Evolutionary conservation across 202 grass and related monocot genomes (phyloP).

Genomic region (Carex arenaria): DNA sequence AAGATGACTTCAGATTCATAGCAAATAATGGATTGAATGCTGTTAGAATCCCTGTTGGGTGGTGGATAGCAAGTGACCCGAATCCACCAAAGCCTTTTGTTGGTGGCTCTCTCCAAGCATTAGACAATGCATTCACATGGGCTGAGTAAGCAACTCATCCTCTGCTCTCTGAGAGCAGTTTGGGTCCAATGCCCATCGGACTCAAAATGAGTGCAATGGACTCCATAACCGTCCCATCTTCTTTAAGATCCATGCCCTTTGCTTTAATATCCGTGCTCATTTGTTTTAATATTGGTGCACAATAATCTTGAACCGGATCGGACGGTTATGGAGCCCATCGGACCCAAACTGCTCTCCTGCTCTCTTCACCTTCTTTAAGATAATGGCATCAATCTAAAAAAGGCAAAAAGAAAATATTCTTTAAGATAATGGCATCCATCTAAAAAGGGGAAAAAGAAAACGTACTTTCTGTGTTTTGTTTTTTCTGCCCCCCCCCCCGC

Average conservation of each 20-base stretch:
- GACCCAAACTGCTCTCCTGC: too few species aligned
- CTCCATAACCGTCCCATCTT: too few species aligned
- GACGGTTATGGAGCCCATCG: too few species aligned
- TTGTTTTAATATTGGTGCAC: too few species aligned
- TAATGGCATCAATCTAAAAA: background rate
- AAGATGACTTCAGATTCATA: slow-evolving; percentile 62
- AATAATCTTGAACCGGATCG: too few species aligned
- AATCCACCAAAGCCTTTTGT: slow-evolving; percentile 57
- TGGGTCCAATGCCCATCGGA: too few species aligned
- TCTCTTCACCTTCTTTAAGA: background rate
- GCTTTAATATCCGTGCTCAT: too few species aligned
- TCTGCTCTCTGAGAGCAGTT: background rate
- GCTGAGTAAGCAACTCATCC: slow-evolving; percentile 50
- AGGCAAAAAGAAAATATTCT: too few species aligned
- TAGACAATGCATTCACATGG: slow-evolving; percentile 77
- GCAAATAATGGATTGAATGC: slow-evolving; percentile 46
- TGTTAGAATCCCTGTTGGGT: slow-evolving; percentile 75
- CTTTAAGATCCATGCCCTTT: too few species aligned
- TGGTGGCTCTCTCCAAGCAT: slow-evolving; percentile 50
- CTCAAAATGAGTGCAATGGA: too few species aligned
- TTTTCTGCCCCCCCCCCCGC: too few species aligned
- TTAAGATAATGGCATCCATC: background rate
- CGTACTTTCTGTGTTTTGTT: too few species aligned
- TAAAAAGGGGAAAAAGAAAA: background rate
- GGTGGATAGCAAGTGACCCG: slow-evolving; percentile 77